phyloP scores from a whole-genome alignment of 208 protist species.

The Trypanosoma lewisi region DNA sequence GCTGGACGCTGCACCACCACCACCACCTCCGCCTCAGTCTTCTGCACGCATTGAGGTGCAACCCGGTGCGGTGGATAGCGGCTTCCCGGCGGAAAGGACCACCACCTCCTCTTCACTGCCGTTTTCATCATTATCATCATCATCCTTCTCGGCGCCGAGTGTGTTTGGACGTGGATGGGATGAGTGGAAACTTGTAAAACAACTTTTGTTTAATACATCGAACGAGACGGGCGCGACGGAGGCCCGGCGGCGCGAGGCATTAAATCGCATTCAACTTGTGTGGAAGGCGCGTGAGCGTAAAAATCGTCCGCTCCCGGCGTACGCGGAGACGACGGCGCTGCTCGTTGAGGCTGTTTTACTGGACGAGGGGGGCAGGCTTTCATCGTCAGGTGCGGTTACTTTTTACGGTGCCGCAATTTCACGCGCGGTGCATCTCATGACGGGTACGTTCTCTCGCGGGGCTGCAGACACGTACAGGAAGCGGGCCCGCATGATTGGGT shows the following conservation, averaged over 20 bases:
- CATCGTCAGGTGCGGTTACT: slow-evolving; percentile 6
- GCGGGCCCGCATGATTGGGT: slow-evolving; percentile 60
- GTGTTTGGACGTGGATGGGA: slow-evolving; percentile 68
- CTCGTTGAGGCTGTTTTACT: slow-evolving; percentile 52
- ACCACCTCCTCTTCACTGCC: background rate
- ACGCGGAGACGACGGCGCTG: slow-evolving; percentile 70
- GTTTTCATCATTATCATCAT: background rate
- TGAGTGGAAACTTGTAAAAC: slow-evolving; percentile 68
- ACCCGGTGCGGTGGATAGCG: background rate
- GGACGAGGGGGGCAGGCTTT: slow-evolving; percentile 40
- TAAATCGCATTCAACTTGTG: slow-evolving; percentile 34
- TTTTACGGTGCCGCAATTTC: slow-evolving; percentile 78
- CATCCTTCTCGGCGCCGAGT: slow-evolving; percentile 18
- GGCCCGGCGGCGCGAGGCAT: slow-evolving; percentile 43
- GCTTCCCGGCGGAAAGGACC: background rate
- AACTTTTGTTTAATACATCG: slow-evolving; percentile 42
- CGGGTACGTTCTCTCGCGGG: slow-evolving; percentile 66
- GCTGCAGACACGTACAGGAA: slow-evolving; percentile 75
- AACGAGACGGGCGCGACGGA: slow-evolving; percentile 14
- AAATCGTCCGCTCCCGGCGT: slow-evolving; percentile 53
- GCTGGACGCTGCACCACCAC: slow-evolving; percentile 40
- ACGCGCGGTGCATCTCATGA: slow-evolving; percentile 83
- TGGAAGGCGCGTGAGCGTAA: slow-evolving; percentile 65
- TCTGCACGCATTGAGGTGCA: background rate
- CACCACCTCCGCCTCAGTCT: no score